Conservation (phyloP, 2,329 filamentous ascomycete genomes). For the Claviceps sp. region DNA sequence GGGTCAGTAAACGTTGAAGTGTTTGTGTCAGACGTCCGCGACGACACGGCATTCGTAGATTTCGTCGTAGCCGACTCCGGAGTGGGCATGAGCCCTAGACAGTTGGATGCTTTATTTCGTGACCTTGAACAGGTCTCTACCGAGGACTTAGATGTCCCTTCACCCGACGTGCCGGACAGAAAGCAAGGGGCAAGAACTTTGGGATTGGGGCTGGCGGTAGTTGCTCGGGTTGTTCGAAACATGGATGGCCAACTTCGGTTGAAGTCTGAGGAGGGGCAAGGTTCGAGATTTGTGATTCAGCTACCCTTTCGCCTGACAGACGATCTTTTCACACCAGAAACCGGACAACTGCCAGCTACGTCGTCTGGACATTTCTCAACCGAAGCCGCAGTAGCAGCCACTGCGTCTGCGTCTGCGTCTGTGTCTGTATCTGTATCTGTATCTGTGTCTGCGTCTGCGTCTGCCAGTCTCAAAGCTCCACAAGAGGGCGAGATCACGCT, state of each 20-base stretch:
- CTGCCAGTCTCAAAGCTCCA: slow-evolving; percentile 14
- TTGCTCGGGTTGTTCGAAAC: slow-evolving; percentile 75
- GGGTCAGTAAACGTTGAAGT: slow-evolving; percentile 61
- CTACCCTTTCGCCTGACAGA: slow-evolving; percentile 57
- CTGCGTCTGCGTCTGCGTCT: slow-evolving; percentile 10
- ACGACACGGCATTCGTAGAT: slow-evolving; percentile 52
- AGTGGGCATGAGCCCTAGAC: slow-evolving; percentile 51
- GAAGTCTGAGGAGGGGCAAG: slow-evolving; percentile 71
- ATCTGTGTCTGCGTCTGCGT: slow-evolving; percentile 9
- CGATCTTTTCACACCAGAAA: slow-evolving; percentile 17
- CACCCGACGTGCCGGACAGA: slow-evolving; percentile 15
- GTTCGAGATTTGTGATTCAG: slow-evolving; percentile 70
- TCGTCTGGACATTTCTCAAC: background rate
- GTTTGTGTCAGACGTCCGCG: slow-evolving; percentile 42
- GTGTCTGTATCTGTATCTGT: background rate
- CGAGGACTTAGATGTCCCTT: slow-evolving; percentile 23
- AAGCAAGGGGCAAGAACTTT: slow-evolving; percentile 34
- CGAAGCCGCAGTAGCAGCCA: background rate
- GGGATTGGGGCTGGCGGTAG: slow-evolving; percentile 74
- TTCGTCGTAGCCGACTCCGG: slow-evolving; percentile 67
- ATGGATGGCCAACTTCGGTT: slow-evolving; percentile 81
- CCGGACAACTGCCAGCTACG: slow-evolving; percentile 2
- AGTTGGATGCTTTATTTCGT: slow-evolving; percentile 42
- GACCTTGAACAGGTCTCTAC: slow-evolving; percentile 45
- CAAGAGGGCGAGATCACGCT: slow-evolving; percentile 46